phyloP scores from a whole-genome alignment of 108 stramenopile species.

The Cylindrotheca fusiformis region DNA sequence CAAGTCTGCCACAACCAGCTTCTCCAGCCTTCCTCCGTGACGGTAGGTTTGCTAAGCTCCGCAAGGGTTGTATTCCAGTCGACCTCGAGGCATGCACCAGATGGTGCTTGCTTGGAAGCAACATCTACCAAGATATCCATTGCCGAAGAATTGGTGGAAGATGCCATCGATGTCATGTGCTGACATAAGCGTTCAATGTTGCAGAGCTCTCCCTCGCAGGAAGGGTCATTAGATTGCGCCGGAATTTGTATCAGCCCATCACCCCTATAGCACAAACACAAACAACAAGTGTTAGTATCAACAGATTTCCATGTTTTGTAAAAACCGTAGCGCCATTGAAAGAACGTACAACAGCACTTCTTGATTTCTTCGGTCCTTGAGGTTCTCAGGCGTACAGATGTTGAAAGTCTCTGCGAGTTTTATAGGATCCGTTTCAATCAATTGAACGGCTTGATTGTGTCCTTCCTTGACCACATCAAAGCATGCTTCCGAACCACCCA shows the following conservation, averaged over 20 bases:
- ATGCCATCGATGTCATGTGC: conserved; percentile 10
- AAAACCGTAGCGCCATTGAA: too few relatives aligned
- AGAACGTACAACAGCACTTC: conserved; percentile 43
- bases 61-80: conserved; percentile 39
- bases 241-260: conserved; percentile 77
- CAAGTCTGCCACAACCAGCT: conserved; percentile 95
- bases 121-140: conserved; percentile 55
- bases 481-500: conserved; percentile 82
- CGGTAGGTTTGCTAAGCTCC: conserved; percentile 23
- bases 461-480: conserved; percentile 55
- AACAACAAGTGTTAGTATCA: too few relatives aligned
- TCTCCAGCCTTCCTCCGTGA: conserved; percentile 30
- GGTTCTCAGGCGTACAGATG: conserved; percentile 61
- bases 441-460: conserved; percentile 51
- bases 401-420: conserved; percentile 59
- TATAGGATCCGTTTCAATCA: conserved; percentile 13
- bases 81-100: conserved; percentile 35
- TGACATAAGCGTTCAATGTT: conserved; percentile 76
- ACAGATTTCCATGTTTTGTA: too few relatives aligned
- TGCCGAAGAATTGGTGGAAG: conserved; percentile 14
- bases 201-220: conserved; percentile 61
- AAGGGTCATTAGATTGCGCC: conserved; percentile 88
- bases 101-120: conserved; percentile 9
- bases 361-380: conserved; percentile 44
- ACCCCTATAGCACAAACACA: too few relatives aligned